Base-by-base conservation (phyloP, 768 basidiomycete genomes). In the Xerocomellus chrysenteron region DNA sequence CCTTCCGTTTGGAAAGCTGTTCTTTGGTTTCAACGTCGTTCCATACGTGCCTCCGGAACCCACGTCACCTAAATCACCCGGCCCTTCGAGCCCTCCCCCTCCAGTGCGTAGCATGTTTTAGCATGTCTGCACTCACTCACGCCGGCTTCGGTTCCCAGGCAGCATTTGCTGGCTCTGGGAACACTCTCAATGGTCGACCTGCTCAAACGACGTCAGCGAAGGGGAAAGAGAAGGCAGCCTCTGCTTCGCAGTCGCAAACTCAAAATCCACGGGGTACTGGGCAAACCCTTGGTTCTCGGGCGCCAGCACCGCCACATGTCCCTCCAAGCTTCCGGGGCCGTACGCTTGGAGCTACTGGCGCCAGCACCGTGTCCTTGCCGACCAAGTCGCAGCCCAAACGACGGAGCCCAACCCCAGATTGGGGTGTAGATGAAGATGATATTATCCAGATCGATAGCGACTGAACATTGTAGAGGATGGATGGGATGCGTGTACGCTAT, bases 1-100 rank as follows among this genome's bases (percentile, higher is more conserved):
- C 61, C 78, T 99, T 11, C 94, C 97, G 0, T 88, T 90, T 60
- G 97, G 97, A 13, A 89, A 97, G 62, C 78, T 99, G 19, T 99
- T 99, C 79, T 98, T 99, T 67, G 97, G 97, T 11, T 99, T 88
- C 76, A 89, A 90, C 57, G 82, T 91, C 54, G 76, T 83, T 2
- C 78, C 88, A 1, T 92, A 91, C 67, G 77, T 74, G 4, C 83
- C 84, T 8, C 81, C 85, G 5, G 68, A 75, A 43, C 62, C 57
- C 5, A 55, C 55, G n/a, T 16, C 69, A 35, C 55, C 75, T 32
- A 57, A 33, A 16, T 54, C 68, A 60, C 49, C 76, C 46, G 37
- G 72, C 65, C 58, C 71, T 48, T 61, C 69, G 19, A 64, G 64
- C 50, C 55, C 68, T 32, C 55, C 74, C 50, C 55, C 69, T 33